Evolutionary conservation across 169 alveolate genomes (phyloP).

Genomic region (Babesia bovis): DNA sequence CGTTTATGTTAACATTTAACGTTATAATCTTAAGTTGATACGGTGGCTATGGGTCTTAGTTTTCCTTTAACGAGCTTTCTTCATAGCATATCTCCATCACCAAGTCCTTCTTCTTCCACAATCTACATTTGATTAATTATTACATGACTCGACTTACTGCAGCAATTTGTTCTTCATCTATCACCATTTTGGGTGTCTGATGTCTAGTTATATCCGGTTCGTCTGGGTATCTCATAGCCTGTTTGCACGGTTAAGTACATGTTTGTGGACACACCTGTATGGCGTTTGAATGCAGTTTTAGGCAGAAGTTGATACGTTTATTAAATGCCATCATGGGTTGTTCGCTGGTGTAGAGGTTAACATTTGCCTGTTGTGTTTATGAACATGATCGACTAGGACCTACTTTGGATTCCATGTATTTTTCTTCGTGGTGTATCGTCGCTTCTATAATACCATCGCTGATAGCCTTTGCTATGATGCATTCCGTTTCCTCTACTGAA

Average conservation of each 20-base stretch:
- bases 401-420: slow-evolving; percentile 77
- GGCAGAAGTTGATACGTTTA: slow-evolving; percentile 90
- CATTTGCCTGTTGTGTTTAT: slow-evolving; percentile 60
- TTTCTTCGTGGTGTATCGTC: slow-evolving; percentile 87
- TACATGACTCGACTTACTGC: slow-evolving; percentile 2
- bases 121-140: not conserved
- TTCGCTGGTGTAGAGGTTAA: slow-evolving; percentile 84
- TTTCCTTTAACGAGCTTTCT: too few species aligned
- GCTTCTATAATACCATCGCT: slow-evolving; percentile 95
- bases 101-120: slow-evolving; percentile 22
- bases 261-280: slow-evolving; percentile 71
- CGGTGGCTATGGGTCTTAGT: too few species aligned
- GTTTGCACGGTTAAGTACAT: not conserved
- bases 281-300: slow-evolving; percentile 89
- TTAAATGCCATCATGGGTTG: slow-evolving; percentile 89
- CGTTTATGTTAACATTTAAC: too few species aligned
- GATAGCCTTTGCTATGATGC: slow-evolving; percentile 92
- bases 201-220: slow-evolving; percentile 35
- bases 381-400: not conserved
- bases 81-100: slow-evolving; percentile 8
- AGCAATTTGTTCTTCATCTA: slow-evolving; percentile 30
- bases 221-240: slow-evolving; percentile 70
- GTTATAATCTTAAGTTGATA: too few species aligned
- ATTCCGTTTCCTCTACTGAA: slow-evolving; percentile 86
- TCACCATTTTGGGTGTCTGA: not conserved